These are phyloP conservation scores for Paecilomyces variotii DNA, from an alignment of 2,329 filamentous ascomycete genomes.

Conservation along the genomic window DNA sequence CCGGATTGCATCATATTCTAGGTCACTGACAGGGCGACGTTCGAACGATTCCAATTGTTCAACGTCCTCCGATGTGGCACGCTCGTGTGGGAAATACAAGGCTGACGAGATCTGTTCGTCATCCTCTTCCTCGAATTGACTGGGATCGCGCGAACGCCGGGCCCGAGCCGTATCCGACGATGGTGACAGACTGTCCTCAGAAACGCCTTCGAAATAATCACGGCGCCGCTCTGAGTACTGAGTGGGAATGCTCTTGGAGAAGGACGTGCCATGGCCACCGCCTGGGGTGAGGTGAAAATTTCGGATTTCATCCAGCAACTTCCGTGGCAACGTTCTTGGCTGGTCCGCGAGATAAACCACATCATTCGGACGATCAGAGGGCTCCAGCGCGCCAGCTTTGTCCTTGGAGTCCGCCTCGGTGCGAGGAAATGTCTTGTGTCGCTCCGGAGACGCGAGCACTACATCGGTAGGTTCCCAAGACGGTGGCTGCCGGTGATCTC, in stretches of 20 bases:
- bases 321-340: conserved; percentile 33
- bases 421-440: neutral
- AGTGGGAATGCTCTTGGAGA: conserved; percentile 33
- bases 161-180: conserved; percentile 16
- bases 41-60: conserved; percentile 19
- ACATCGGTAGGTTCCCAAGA: conserved; percentile 1
- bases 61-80: conserved; percentile 27
- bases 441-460: neutral
- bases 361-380: conserved; percentile 4
- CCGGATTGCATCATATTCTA: neutral
- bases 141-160: conserved; percentile 14
- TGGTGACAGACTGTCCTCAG: conserved; percentile 8
- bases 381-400: neutral
- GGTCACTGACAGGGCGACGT: neutral
- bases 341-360: conserved; percentile 4
- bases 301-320: conserved; percentile 49
- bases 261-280: conserved; percentile 37
- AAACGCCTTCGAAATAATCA: conserved; percentile 18
- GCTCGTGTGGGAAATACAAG: conserved; percentile 56
- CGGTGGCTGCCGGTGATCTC: conserved; percentile 4
- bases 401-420: neutral
- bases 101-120: conserved; percentile 60
- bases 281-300: conserved; percentile 46
- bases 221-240: conserved; percentile 25
- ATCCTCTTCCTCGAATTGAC: conserved; percentile 45